Evolutionary conservation across 768 basidiomycete genomes (phyloP).

Genomic region (Amylocystis lapponica): DNA sequence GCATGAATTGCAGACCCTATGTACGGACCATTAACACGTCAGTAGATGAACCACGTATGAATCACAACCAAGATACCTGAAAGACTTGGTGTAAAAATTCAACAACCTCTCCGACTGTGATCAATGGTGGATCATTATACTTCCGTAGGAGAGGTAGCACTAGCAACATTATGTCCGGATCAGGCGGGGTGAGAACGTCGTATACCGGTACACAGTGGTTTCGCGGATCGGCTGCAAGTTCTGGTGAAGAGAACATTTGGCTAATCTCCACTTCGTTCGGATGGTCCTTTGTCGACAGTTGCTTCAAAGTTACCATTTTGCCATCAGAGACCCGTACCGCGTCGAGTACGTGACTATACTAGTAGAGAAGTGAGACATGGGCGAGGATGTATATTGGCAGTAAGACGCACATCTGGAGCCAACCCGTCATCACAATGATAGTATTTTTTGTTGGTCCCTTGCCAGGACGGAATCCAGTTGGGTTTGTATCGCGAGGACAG

Average conservation of each 20-base stretch:
- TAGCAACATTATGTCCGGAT: conserved; percentile 8
- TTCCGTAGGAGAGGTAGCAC: conserved; percentile 18
- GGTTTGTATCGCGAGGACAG: conserved; percentile 16
- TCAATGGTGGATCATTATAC: conserved; percentile 18
- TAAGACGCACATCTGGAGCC: neutral
- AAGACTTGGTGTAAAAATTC: conserved; percentile 19
- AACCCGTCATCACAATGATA: conserved; percentile 6
- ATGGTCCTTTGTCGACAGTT: conserved; percentile 2
- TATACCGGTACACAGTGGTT: conserved; percentile 19
- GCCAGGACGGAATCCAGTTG: conserved; percentile 24
- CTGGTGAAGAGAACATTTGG: conserved; percentile 7
- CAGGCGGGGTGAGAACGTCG: conserved; percentile 14
- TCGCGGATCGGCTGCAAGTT: conserved; percentile 8
- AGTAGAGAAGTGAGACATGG: no score
- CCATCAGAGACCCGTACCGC: conserved; percentile 13
- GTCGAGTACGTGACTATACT: no score
- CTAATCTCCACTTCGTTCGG: conserved; percentile 8
- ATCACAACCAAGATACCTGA: conserved; percentile 9
- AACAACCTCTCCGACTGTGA: conserved; percentile 20
- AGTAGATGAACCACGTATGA: neutral
- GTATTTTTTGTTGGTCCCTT: neutral
- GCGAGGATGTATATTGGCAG: no score
- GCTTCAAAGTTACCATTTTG: conserved; percentile 15
- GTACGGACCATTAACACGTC: neutral
- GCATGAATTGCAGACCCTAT: conserved; percentile 6